Percentiles rank a stretch among this genome's conserved stretches.
Conservation (phyloP, 1,284 basidiomycete species). For the Coniferiporia sulphurascens region DNA sequence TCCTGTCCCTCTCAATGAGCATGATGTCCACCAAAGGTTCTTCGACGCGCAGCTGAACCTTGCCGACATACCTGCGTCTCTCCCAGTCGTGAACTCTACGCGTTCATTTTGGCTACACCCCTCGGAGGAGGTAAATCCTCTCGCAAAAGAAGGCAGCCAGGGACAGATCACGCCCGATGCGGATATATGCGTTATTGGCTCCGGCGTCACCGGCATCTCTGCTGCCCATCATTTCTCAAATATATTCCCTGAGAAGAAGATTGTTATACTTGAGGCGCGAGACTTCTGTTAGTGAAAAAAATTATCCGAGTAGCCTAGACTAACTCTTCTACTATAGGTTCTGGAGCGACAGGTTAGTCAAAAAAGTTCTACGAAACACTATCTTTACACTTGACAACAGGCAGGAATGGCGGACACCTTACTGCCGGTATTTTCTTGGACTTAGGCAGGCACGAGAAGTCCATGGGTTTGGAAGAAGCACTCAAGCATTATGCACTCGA, state of each 20-base stretch:
- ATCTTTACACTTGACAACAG: slow-evolving; percentile 30
- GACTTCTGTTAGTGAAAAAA: slow-evolving; percentile 60
- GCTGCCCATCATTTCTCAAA: slow-evolving; percentile 64
- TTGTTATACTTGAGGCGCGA: slow-evolving; percentile 67
- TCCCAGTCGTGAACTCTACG: slow-evolving; percentile 58
- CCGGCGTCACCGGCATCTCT: slow-evolving; percentile 72
- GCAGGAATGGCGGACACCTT: slow-evolving; percentile 76
- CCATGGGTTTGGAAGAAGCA: slow-evolving; percentile 51
- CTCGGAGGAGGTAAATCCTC: slow-evolving; percentile 51
- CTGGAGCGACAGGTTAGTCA: slow-evolving; percentile 69
- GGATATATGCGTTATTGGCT: slow-evolving; percentile 73
- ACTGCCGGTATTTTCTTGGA: slow-evolving; percentile 46
- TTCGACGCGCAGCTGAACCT: slow-evolving; percentile 9
- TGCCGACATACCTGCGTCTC: slow-evolving; percentile 24
- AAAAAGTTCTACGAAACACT: not conserved
- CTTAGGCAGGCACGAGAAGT: slow-evolving; percentile 36
- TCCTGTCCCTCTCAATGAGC: slow-evolving; percentile 15
- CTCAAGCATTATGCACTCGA: slow-evolving; percentile 53
- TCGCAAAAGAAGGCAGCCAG: slow-evolving; percentile 57
- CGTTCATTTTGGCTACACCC: slow-evolving; percentile 66
- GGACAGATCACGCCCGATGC: slow-evolving; percentile 51
- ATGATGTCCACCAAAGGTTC: slow-evolving; percentile 1
- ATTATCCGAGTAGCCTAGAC: not conserved
- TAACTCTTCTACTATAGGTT: slow-evolving; percentile 40
- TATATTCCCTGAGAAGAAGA: slow-evolving; percentile 32